A percentile compares a stretch with the other conserved stretches of the same genome.
These are phyloP conservation scores for Paraconiothyrium brasiliense DNA, from an alignment of 2,329 filamentous ascomycete species.

Conservation along the genomic window DNA sequence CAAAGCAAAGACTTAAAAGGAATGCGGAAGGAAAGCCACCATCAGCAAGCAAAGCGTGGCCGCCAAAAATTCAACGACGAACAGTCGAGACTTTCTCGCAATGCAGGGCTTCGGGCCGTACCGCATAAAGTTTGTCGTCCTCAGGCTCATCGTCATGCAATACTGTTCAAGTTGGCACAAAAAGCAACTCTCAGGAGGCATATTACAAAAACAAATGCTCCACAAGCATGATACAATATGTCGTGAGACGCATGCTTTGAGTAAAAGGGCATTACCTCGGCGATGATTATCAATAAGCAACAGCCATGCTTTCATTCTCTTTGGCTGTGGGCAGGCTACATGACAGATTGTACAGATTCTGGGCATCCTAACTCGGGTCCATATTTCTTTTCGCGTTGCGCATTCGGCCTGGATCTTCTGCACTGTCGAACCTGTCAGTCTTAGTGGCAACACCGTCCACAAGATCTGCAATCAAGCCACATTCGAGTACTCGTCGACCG, in stretches of 20 bases:
- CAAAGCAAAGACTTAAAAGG: not conserved
- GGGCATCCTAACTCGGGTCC: not conserved
- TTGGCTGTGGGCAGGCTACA: not conserved
- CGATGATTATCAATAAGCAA: not conserved
- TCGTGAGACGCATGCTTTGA: slow-evolving; percentile 6
- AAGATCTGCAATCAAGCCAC: slow-evolving; percentile 2
- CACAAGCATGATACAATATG: slow-evolving; percentile 6
- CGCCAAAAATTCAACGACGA: not conserved
- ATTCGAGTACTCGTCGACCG: not conserved
- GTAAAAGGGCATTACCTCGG: not conserved
- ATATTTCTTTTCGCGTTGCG: not conserved
- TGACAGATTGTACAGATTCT: not conserved
- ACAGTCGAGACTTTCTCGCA: slow-evolving; percentile 1
- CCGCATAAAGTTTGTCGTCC: not conserved
- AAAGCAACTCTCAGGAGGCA: not conserved
- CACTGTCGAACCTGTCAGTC: slow-evolving; percentile 15
- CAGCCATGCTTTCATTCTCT: not conserved
- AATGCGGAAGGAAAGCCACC: not conserved
- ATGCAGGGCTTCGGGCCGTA: slow-evolving; percentile 1
- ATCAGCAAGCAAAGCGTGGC: not conserved
- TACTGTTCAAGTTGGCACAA: slow-evolving; percentile 3
- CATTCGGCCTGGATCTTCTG: not conserved
- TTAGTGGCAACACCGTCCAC: slow-evolving; percentile 2
- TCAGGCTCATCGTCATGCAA: slow-evolving; percentile 1
- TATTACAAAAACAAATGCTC: slow-evolving; percentile 6